Base-by-base conservation (phyloP, 805 yeast genomes). In the Nakazawaea sp. region DNA sequence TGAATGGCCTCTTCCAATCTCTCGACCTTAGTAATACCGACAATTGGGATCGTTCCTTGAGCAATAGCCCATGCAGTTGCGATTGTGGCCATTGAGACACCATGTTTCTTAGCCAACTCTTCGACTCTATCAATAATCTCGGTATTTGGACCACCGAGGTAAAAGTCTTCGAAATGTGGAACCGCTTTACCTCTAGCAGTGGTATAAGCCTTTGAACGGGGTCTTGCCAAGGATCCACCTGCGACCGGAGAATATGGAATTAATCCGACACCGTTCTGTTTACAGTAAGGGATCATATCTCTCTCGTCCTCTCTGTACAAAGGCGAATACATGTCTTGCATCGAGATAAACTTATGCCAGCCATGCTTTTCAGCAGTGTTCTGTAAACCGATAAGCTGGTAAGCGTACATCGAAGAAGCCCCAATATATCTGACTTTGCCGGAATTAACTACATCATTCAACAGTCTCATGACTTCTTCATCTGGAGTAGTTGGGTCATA, bases 181-280 rank as follows among this genome's bases (percentile, higher is more conserved):
- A 16, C 15, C n/a, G 30, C 16, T 16, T 19, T 11, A 9, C 20
- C 20, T 30, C 36, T 23, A 10, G 17, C 10, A n/a, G 21, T 32
- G 13, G 16, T 7, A 18, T 11, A 12, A 10, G n/a, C 28, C 10
- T 21, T 3, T 4, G 8, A 9, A 10, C 9, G 12, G 4, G 40
- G 28, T 19, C 32, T 30, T 3, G 40, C 32, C 27, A 36, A 36
- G 16, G 65, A 18, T 5, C 83, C 82, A 39, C 71, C 54, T 5
- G 77, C 78, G 38, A 65, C 51, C 18, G 84, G 82, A 6, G 79
- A 70, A 72, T 75, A 78, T n/a, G 81, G 81, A 30, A 73, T 62
- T 16, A 75, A 36, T 2, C 78, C 81, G 27, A 78, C 69, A 12
- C 70, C 70, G 10, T 68, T 67, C 35, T 59, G 62, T 18, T 68